Conservation (phyloP, 2,329 filamentous ascomycete species). For the Aspergillus neotritici region DNA sequence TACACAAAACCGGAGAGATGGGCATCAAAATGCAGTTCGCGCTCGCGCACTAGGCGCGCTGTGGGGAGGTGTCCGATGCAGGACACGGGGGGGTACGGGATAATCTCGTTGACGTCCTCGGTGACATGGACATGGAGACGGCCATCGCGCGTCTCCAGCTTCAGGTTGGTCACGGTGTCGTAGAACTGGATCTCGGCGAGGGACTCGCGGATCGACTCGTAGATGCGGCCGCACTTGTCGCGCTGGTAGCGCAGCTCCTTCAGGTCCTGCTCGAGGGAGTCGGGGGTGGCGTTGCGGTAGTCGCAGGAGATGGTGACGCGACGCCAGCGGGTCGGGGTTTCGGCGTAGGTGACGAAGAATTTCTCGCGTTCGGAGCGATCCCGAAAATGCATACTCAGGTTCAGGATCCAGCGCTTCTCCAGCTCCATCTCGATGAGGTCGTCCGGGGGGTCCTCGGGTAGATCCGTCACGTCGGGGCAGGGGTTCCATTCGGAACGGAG, state of each 20-base stretch:
- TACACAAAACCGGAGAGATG: conserved; percentile 98
- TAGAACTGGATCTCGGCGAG: conserved; percentile 94
- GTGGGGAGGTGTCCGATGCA: conserved; percentile 65
- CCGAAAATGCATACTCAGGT: conserved; percentile 96
- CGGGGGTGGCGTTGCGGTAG: conserved; percentile 72
- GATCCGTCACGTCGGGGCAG: conserved; percentile 20
- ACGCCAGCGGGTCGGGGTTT: conserved; percentile 71
- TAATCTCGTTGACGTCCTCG: conserved; percentile 95
- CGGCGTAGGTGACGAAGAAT: conserved; percentile 93
- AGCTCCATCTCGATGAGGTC: conserved; percentile 67
- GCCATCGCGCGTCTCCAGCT: conserved; percentile 80
- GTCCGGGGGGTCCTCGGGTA: conserved; percentile 24
- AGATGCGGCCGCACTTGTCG: conserved; percentile 88
- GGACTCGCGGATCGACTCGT: conserved; percentile 88
- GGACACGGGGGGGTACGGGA: conserved; percentile 69
- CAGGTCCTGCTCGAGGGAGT: conserved; percentile 81
- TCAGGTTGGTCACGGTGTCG: conserved; percentile 90
- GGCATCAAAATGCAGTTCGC: conserved; percentile 74
- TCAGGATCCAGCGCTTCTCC: conserved; percentile 87
- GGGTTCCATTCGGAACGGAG: conserved; percentile 25
- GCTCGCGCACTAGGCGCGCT: conserved; percentile 56
- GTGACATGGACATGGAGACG: conserved; percentile 93
- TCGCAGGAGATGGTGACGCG: conserved; percentile 90
- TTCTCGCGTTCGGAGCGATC: conserved; percentile 92
- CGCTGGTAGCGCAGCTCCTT: conserved; percentile 72